Base-by-base conservation (phyloP, 106 monocot genomes). In the Iris macrosiphon region DNA sequence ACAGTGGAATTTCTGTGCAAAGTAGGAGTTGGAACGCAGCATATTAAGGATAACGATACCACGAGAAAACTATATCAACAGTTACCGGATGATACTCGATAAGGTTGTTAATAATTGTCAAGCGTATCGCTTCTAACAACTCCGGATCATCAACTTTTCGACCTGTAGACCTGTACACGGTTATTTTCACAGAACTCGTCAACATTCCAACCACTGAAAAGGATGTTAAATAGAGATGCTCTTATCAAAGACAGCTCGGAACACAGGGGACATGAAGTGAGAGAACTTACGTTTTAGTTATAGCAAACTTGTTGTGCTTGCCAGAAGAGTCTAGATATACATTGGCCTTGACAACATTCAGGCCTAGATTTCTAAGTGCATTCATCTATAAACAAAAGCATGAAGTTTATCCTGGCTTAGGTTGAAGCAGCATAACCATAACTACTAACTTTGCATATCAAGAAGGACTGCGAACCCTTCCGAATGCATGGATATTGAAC, bases 71-170 rank as follows among this genome's bases (percentile, higher is more conserved):
- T 18, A 43, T 32, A 43, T 6, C 31, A 30, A 29, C 5, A 31
- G n/a, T 55, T 89, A 95, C 95, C 68, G 95, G 95, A 75, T 95
- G 95, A 66, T 82, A 95, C 38, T 89, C 31, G 11, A 95, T 49
- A 66, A 95, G 60, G 61, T 95, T 89, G 65, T 85, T 89, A 24
- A 95, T 95, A 43, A 95, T 83, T 12, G 95, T 95, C 76, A 95
- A 65, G 3, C 95, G 95, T 60, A 95, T 89, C 14, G 89, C 85
- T 63, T 95, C 95, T 60, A 95, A 66, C 45, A 95, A 66, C 63
- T 95, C 95, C 11, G 95, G 89, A 15, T 95, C 85, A 24, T 74
- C 68, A 67, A 95, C 73, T 62, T 95, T 95, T 13, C 95, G 89
- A 24, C 89, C 95, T 60, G 71, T 85, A 22, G 79, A 89, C 45